phyloP scores from a whole-genome alignment of 257 asterid species.

The Solanum tacnaense region DNA sequence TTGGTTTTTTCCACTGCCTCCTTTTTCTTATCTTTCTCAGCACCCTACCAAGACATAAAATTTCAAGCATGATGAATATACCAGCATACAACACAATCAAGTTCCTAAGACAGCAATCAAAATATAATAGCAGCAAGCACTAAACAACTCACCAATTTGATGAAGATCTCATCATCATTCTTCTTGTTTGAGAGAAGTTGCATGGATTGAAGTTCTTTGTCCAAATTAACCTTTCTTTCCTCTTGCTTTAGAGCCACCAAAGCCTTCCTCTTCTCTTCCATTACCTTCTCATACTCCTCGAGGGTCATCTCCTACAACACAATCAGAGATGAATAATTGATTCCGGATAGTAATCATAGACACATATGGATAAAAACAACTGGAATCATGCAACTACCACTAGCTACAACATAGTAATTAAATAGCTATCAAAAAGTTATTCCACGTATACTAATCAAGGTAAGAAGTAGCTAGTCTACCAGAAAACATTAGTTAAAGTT shows the following conservation, averaged over 20 bases:
- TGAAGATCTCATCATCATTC: slow-evolving; percentile 49
- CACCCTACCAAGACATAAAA: not conserved
- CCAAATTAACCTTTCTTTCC: slow-evolving; percentile 59
- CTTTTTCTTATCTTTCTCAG: slow-evolving; percentile 3
- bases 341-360: not conserved
- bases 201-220: slow-evolving; percentile 57
- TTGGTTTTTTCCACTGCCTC: not conserved
- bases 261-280: slow-evolving; percentile 59
- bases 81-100: not conserved
- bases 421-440: not conserved
- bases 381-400: not conserved
- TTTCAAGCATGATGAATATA: not conserved
- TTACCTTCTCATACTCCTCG: slow-evolving; percentile 61
- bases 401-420: not conserved
- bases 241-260: slow-evolving; percentile 37
- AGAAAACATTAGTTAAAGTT: not conserved
- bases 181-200: slow-evolving; percentile 58
- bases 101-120: not conserved
- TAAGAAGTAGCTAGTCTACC: not conserved
- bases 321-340: not conserved
- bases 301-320: slow-evolving; percentile 54
- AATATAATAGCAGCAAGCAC: not conserved
- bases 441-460: not conserved
- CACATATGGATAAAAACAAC: not conserved
- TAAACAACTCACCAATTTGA: slow-evolving; percentile 37